Base-by-base conservation (phyloP, 2,329 filamentous ascomycete genomes). In the Delphinella strobiligena region DNA sequence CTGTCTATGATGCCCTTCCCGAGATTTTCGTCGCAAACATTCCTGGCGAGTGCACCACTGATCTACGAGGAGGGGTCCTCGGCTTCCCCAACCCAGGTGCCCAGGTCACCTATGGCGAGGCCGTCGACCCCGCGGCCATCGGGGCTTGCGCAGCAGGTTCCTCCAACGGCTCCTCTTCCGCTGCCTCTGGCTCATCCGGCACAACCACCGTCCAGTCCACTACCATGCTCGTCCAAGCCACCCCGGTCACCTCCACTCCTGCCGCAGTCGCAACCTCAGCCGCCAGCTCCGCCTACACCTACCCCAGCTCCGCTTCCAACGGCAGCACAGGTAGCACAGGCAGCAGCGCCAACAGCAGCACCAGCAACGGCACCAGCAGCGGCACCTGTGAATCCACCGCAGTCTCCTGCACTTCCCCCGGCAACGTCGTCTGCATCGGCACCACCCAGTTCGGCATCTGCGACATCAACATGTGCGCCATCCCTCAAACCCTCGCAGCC, bases 11-110 rank as follows among this genome's bases (percentile, higher is more conserved):
- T 30, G 58, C 62, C 0, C 78, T 93, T 10, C 85, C 86, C 0
- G 66, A 78, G 42, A 80, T 93, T 75, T 80, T 87, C 39, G 69
- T 79, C 1, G 80, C 82, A 51, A 93, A 91, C 61, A 63, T 87
- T 44, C 58, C 54, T 34, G 51, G 49, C 0, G 71, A 77, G 30
- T 53, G 55, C 12, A 54, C 62, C 3, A 76, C 86, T 49, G 67
- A 12, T 7, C 22, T 12, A 27, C 7, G 7, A 7, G 22, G 12
- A 12, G 22, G 22, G 7, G 22, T 27, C 22, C 7, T 82, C 45
- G 56, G 64, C n/a, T 89, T 80, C 64, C 79, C 81, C 5, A 64
- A 82, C 47, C 72, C 82, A 0, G 84, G 84, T 36, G 45, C 65
- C 1, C 71, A 67, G 2, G 64, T 76, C 3, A 69, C 78, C 40